phyloP scores from a whole-genome alignment of 768 basidiomycete genomes.

The Cystofilobasidium capitatum region DNA sequence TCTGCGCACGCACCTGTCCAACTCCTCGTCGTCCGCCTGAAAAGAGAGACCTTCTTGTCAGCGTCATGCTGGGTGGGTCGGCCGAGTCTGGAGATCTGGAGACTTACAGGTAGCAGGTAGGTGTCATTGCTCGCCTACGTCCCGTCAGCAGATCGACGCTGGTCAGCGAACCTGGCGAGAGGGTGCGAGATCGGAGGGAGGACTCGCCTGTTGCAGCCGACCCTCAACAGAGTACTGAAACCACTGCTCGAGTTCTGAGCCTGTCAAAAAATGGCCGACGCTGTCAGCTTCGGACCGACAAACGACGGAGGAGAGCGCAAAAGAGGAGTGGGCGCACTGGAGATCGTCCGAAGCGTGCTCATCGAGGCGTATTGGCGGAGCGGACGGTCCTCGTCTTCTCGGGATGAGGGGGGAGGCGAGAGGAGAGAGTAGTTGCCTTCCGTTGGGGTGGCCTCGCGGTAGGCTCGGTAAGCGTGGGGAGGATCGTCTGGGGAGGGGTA shows the following conservation, averaged over 20 bases:
- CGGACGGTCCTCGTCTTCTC: neutral
- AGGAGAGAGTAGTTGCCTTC: neutral
- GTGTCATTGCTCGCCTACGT: slow-evolving; percentile 10
- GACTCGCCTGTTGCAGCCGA: neutral
- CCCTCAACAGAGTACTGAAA: slow-evolving; percentile 16
- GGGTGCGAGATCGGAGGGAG: neutral
- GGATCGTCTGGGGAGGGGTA: no score
- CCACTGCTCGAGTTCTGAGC: neutral
- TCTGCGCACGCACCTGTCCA: slow-evolving; percentile 1
- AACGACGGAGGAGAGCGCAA: neutral
- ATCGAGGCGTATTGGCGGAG: neutral
- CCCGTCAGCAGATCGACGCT: no score
- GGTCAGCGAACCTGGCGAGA: neutral
- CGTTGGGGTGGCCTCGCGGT: no score
- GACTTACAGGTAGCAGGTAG: slow-evolving; percentile 12
- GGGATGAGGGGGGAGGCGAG: neutral
- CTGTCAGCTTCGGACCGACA: neutral
- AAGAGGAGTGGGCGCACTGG: neutral
- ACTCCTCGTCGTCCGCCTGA: slow-evolving; percentile 10
- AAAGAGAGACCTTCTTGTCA: neutral
- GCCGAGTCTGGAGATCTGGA: neutral
- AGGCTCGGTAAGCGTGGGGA: no score
- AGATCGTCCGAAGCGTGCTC: neutral
- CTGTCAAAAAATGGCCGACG: neutral
- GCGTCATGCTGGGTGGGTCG: neutral